Conservation (phyloP, 208 protist genomes). For the Angomonas ambiguus region DNA sequence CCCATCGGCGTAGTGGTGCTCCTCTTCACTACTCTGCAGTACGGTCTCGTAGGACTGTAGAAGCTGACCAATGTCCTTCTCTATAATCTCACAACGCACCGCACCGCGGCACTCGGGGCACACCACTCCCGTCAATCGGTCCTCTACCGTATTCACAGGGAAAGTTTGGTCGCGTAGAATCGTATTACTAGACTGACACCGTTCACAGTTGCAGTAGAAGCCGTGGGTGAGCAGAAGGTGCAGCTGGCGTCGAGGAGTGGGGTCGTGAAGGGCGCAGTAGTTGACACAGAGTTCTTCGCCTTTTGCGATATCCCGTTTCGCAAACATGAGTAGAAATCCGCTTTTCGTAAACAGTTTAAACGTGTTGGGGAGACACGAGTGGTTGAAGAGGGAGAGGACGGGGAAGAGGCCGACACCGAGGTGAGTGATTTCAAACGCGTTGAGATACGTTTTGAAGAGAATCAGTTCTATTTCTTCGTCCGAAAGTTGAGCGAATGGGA, state of each 20-base stretch:
- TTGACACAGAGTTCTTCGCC: slow-evolving; percentile 1
- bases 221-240: slow-evolving; percentile 1
- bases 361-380: slow-evolving; percentile 11
- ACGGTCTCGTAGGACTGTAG: not conserved
- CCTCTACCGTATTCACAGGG: not conserved
- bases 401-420: not conserved
- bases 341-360: not conserved
- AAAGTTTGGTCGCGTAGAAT: not conserved
- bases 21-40: not conserved
- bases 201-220: not conserved
- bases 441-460: slow-evolving; percentile 8
- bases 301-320: not conserved
- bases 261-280: slow-evolving; percentile 4
- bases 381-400: slow-evolving; percentile 6
- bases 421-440: not conserved
- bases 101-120: slow-evolving; percentile 2
- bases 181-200: not conserved
- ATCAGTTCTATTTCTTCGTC: not conserved
- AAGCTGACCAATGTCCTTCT: not conserved
- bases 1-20: not conserved
- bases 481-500: not conserved
- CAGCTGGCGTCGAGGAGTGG: not conserved
- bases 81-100: not conserved
- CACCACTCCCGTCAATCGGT: not conserved
- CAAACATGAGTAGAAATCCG: not conserved